These are phyloP conservation scores for Mortierella sp. DNA, from an alignment of 371 early-diverging fungal species.

Conservation along the genomic window DNA sequence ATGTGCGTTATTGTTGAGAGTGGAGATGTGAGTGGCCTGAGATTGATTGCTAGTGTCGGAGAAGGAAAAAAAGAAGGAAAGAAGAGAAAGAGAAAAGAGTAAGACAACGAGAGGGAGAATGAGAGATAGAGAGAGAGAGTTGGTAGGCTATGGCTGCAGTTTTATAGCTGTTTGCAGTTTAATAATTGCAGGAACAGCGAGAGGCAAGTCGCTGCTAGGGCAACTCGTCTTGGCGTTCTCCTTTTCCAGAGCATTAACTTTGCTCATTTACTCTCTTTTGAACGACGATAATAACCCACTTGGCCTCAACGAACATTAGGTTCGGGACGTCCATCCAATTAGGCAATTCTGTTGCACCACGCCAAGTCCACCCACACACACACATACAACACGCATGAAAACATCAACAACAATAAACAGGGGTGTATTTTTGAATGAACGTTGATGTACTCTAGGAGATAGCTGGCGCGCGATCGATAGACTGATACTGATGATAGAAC, in stretches of 20 bases:
- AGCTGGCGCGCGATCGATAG: too few species aligned
- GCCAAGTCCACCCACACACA: background rate
- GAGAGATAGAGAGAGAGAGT: background rate
- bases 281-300: background rate
- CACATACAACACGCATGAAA: too few species aligned
- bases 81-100: background rate
- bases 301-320: background rate
- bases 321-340: background rate
- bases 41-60: background rate
- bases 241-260: background rate
- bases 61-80: background rate
- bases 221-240: slow-evolving; percentile 1
- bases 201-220: background rate
- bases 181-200: too few species aligned
- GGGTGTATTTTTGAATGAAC: too few species aligned
- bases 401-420: background rate
- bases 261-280: background rate
- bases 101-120: background rate
- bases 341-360: background rate
- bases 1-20: background rate
- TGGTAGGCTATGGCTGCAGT: background rate
- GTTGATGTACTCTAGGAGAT: too few species aligned
- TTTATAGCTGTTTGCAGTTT: background rate
- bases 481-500: too few species aligned
- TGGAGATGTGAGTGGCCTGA: background rate